Conservation (phyloP, 768 basidiomycete species). For the Kwoniella dejecticola region DNA sequence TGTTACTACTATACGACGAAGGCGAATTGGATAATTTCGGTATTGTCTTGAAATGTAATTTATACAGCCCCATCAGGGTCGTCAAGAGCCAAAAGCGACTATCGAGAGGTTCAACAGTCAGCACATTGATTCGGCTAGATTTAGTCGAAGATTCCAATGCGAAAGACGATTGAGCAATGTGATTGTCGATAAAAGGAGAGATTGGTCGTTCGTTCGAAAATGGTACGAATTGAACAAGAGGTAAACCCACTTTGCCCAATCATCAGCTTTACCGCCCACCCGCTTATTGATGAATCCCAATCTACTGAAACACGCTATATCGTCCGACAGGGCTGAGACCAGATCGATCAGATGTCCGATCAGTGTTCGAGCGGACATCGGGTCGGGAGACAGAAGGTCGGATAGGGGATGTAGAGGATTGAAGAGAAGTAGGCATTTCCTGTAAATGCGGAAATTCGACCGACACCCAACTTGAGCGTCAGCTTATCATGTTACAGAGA, state of each 20-base stretch:
- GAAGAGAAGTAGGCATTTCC: conserved; percentile 52
- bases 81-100: conserved; percentile 52
- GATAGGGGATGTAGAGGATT: conserved; percentile 48
- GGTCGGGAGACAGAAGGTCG: conserved; percentile 43
- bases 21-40: conserved; percentile 28
- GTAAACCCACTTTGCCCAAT: conserved; percentile 47
- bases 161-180: no score
- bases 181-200: no score
- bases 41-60: conserved; percentile 36
- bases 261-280: conserved; percentile 34
- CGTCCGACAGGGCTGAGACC: conserved; percentile 41
- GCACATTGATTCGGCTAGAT: no score
- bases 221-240: no score
- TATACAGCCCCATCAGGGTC: conserved; percentile 45
- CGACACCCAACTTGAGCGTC: no score
- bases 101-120: not conserved
- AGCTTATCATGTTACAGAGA: no score
- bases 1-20: no score
- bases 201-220: no score
- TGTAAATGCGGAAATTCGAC: no score
- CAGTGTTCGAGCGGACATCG: conserved; percentile 37
- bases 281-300: conserved; percentile 37
- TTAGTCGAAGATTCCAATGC: no score
- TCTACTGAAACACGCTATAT: conserved; percentile 37
- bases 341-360: conserved; percentile 43